Conservation (phyloP, 805 yeast species). For the Candida suzukii region DNA sequence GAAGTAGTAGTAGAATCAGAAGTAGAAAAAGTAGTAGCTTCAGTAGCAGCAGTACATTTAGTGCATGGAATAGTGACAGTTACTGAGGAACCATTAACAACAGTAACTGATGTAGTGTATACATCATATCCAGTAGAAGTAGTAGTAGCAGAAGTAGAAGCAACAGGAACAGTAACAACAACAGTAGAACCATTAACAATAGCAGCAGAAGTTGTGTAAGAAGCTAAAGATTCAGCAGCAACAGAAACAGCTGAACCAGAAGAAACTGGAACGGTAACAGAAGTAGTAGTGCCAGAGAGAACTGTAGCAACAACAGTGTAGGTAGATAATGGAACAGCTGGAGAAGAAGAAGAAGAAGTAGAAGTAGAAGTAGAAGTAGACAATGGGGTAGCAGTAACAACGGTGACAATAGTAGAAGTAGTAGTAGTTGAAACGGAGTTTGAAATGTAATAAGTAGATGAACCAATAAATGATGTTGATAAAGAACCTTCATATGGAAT, state of each 20-base stretch:
- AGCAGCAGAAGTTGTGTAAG: conserved; percentile 4
- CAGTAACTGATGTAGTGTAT: conserved; percentile 4
- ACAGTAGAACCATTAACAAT: conserved; percentile 3
- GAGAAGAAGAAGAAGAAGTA: conserved; percentile 1
- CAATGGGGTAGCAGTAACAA: background rate
- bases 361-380: conserved; percentile 1
- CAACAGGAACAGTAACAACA: conserved; percentile 4
- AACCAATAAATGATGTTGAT: conserved; percentile 10
- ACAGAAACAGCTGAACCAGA: conserved; percentile 7
- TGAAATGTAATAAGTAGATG: conserved; percentile 7
- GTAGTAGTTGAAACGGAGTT: conserved; percentile 3
- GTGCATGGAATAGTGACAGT: conserved; percentile 3
- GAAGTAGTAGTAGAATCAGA: too few relatives aligned
- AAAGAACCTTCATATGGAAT: conserved; percentile 11
- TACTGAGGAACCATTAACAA: conserved; percentile 3
- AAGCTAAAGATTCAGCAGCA: background rate
- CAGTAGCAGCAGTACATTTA: conserved; percentile 3
- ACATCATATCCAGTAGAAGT: conserved; percentile 5
- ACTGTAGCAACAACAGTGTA: background rate
- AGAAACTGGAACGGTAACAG: conserved; percentile 1
- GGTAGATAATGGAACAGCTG: background rate
- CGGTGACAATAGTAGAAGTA: conserved; percentile 8
- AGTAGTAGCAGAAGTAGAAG: conserved; percentile 1
- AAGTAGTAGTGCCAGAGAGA: background rate
- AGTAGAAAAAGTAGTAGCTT: background rate